Evolutionary conservation across 1,284 basidiomycete genomes (phyloP).

Genomic region (Moniliophthora roreri): DNA sequence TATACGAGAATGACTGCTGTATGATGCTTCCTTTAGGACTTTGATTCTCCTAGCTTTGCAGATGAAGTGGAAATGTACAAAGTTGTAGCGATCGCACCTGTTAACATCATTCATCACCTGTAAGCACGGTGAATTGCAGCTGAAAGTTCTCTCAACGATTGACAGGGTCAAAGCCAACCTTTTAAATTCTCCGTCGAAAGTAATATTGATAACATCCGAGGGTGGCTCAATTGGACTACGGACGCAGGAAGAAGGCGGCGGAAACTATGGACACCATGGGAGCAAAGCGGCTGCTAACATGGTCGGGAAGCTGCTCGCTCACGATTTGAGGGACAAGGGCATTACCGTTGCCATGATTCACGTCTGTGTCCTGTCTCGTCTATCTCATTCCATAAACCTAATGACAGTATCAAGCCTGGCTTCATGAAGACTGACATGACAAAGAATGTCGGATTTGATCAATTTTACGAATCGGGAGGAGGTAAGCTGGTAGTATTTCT

Average conservation of each 20-base stretch:
- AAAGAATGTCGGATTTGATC: constrained; percentile 41
- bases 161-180: constrained; percentile 16
- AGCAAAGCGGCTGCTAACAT: constrained; percentile 49
- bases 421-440: constrained; percentile 46
- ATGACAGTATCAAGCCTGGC: constrained; percentile 22
- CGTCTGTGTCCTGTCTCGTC: constrained; percentile 26
- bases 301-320: constrained; percentile 41
- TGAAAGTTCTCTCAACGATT: not conserved
- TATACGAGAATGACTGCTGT: not conserved
- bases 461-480: constrained; percentile 43
- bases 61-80: constrained; percentile 45
- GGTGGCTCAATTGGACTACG: constrained; percentile 43
- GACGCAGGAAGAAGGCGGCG: constrained; percentile 44
- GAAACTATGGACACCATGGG: constrained; percentile 49
- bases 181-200: constrained; percentile 28
- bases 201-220: constrained; percentile 45
- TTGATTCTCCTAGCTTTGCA: constrained; percentile 35
- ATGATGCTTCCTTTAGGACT: constrained; percentile 25
- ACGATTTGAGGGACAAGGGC: constrained; percentile 39
- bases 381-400: not conserved
- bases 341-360: constrained; percentile 44
- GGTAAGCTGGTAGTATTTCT: constrained; percentile 22
- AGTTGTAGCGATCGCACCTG: constrained; percentile 42
- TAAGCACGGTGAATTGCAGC: constrained; percentile 15
- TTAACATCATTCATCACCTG: constrained; percentile 34